A percentile compares a stretch with the other conserved stretches of the same genome.
Conservation (phyloP, 1,139 yeast genomes). For the Keqinozyma sinolaborantium region DNA sequence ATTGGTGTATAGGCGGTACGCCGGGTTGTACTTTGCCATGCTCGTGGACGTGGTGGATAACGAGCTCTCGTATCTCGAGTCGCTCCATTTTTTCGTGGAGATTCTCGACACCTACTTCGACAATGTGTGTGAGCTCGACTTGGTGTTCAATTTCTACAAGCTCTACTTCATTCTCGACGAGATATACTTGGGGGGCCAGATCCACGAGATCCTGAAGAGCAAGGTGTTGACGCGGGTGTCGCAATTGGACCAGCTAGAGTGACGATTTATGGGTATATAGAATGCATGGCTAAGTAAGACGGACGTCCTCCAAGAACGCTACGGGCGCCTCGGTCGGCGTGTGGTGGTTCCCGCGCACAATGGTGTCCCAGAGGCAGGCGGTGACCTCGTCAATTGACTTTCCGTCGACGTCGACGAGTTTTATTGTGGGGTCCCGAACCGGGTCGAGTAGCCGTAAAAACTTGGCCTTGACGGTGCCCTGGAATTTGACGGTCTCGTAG, state of each 20-base stretch:
- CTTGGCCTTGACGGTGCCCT: conserved; percentile 57
- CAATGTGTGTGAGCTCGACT: conserved; percentile 93
- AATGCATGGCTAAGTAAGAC: neutral
- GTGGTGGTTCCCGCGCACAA: conserved; percentile 12
- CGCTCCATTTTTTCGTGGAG: conserved; percentile 86
- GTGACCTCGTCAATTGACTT: conserved; percentile 55
- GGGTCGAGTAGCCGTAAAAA: conserved; percentile 49
- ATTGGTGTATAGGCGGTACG: conserved; percentile 84
- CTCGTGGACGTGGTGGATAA: conserved; percentile 75
- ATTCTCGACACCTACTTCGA: conserved; percentile 79
- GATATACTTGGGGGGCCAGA: conserved; percentile 73
- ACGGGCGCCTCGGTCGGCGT: conserved; percentile 12
- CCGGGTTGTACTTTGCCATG: conserved; percentile 83
- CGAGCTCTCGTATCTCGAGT: conserved; percentile 78
- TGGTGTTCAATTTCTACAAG: conserved; percentile 77
- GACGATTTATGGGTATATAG: conserved; percentile 1
- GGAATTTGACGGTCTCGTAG: conserved; percentile 76
- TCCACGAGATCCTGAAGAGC: conserved; percentile 67
- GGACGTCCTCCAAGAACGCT: conserved; percentile 3
- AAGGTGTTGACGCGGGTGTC: conserved; percentile 52
- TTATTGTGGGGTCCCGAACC: conserved; percentile 31
- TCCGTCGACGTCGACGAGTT: conserved; percentile 56
- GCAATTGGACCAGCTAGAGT: conserved; percentile 39
- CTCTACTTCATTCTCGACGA: conserved; percentile 71
- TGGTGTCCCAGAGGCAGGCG: conserved; percentile 23